Evolutionary conservation across 371 early-diverging fungal species (phyloP), one percentile per base, ranked within the genome.

Genomic region (Haplosporangium sp.): DNA sequence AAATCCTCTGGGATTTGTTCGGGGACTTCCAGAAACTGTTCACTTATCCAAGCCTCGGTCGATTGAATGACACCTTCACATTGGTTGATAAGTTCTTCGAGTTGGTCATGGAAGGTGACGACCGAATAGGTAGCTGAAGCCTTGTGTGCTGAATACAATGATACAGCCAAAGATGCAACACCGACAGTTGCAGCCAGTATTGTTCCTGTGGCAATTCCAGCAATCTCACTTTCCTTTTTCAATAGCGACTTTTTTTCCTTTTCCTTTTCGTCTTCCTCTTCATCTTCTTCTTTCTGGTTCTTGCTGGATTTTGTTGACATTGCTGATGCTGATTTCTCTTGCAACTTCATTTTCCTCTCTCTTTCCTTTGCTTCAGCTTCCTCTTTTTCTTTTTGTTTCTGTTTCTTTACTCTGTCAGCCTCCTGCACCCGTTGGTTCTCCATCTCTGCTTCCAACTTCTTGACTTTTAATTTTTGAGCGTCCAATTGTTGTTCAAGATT

Each of bases 141-240:
- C 72, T 85, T 77, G 77, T 89, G 88, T 5, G 90, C 85, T 1
- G 88, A 85, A 61, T 87, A 88, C n/a, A 88, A 55, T 0, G 90
- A 85, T 37, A 88, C 53, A 3, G 84, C 85, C 37, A 89, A 65
- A 0, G 88, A 81, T 35, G 87, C 84, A 1, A 84, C 84, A 0
- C 85, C 87, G 4, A 85, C 87, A 11, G 86, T 75, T n/a, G 88
- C 85, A 58, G 84, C 78, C 34, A 74, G 45, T 4, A 81, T 44
- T 0, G 71, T 58, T 4, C 62, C 34, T 37, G 44, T 15, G 15
- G 60, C 13, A 60, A 37, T 40, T 5, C 59, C 69, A 27, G 34
- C 42, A 35, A 6, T 42, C 8, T 42, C 42, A 10, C 55, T 60
- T 38, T 50, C 59, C 65, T 63, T 71, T 67, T 69, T 71, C 39